These are phyloP conservation scores for Talaromyces ruber DNA, from an alignment of 495 filamentous ascomycete genomes.

Conservation along the genomic window DNA sequence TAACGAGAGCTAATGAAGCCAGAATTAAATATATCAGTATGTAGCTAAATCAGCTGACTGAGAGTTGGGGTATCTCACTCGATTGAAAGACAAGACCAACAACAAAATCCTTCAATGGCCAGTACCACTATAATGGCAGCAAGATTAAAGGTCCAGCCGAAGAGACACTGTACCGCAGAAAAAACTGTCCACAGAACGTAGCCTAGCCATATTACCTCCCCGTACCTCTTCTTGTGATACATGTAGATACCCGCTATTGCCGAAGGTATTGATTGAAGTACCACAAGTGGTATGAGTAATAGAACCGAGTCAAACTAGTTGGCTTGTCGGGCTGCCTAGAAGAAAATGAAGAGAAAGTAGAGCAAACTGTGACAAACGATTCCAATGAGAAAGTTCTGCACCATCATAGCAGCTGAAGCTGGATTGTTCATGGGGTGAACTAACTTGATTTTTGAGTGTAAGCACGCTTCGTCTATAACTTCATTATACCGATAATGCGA, in stretches of 20 bases:
- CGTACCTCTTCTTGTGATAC: neutral
- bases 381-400: neutral
- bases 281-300: neutral
- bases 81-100: neutral
- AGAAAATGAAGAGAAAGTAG: neutral
- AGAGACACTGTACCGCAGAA: neutral
- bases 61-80: neutral
- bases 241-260: neutral
- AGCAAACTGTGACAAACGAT: neutral
- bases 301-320: neutral
- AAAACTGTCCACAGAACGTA: neutral
- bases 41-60: neutral
- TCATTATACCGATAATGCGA: neutral
- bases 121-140: neutral
- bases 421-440: neutral
- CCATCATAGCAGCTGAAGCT: neutral
- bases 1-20: neutral
- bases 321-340: neutral
- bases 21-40: neutral
- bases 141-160: neutral
- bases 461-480: neutral
- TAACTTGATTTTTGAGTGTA: neutral
- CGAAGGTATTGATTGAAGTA: neutral
- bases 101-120: neutral
- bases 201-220: neutral